Base-by-base conservation (phyloP, 2,329 filamentous ascomycete species). In the Endothia cerciana region DNA sequence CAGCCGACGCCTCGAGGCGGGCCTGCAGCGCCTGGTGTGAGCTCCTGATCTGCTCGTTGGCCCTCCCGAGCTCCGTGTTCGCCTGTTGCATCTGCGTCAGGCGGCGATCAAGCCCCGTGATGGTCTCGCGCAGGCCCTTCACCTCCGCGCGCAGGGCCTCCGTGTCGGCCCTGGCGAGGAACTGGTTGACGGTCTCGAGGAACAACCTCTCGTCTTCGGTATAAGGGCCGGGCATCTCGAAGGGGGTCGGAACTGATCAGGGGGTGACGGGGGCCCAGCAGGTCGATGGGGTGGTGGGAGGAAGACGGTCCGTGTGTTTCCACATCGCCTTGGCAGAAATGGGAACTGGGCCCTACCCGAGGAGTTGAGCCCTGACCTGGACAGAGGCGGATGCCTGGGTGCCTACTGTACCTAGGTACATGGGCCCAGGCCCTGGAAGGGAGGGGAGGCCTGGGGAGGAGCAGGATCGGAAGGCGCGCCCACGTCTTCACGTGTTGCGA, bases 141-240 rank as follows among this genome's bases (percentile, higher is more conserved):
- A 59, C 2, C 22, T 40, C 56, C 19, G 56, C 11, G 22, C 41
- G 56, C 25, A 59, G 22, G 15, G 56, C 56, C 28, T 45, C 38
- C 17, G 40, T 59, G 25, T 45, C 40, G 2, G 56, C 56, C 40
- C n/a, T 59, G 38, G 22, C 56, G 36, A 45, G 25, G 25, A 59
- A 59, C 15, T 45, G 38, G 22, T 25, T 59, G 56, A 59, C 25
- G 7, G 56, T 59, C 40, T 45, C 56, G 40, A 59, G 10, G 40
- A 19, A 45, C 11, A 59, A 13, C 8, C 22, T 25, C 17, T 59
- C 56, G 38, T 59, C 56, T 43, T 45, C 56, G 5, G 56, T 11
- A 15, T 40, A 59, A 43, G 56, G 40, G 40, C 19, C 56, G 6
- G 56, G 56, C 56, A 59, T 59, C 13, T 25, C 45, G 56, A 41